Percentiles rank a stretch among this genome's conserved stretches.
Evolutionary conservation across 1,284 basidiomycete species (phyloP).

Genomic region (Cryptococcus sp.): DNA sequence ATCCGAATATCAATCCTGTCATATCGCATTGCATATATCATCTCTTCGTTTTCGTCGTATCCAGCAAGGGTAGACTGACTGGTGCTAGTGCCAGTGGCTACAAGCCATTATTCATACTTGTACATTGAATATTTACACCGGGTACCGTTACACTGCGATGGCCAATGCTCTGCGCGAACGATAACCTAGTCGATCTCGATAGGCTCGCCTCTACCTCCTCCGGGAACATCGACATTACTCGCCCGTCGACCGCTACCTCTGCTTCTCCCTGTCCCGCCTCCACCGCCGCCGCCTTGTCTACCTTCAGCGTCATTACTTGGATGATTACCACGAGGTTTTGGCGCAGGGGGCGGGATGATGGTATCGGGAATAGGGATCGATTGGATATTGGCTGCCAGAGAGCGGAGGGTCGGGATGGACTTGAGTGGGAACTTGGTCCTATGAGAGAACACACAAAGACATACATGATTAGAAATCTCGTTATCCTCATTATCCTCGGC

Average conservation of each 20-base stretch:
- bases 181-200: constrained; percentile 16
- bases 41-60: too few relatives aligned
- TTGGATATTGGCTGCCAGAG: constrained; percentile 37
- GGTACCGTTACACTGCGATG: background rate
- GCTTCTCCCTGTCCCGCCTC: background rate
- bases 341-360: constrained; percentile 18
- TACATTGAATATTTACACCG: background rate
- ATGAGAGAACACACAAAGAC: constrained; percentile 10
- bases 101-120: background rate
- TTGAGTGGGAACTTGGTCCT: constrained; percentile 94
- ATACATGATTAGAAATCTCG: too few relatives aligned
- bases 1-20: too few relatives aligned
- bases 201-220: constrained; percentile 13
- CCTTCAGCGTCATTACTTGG: background rate
- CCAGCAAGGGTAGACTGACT: too few relatives aligned
- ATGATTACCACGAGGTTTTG: background rate
- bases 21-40: too few relatives aligned
- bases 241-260: background rate
- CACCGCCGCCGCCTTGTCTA: constrained; percentile 1
- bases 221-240: background rate
- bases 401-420: constrained; percentile 74
- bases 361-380: constrained; percentile 45
- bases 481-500: constrained; percentile 1
- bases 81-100: too few relatives aligned
- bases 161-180: background rate